Evolutionary conservation across 495 filamentous ascomycete genomes (phyloP).

Genomic region (Cercophora newfieldiana): DNA sequence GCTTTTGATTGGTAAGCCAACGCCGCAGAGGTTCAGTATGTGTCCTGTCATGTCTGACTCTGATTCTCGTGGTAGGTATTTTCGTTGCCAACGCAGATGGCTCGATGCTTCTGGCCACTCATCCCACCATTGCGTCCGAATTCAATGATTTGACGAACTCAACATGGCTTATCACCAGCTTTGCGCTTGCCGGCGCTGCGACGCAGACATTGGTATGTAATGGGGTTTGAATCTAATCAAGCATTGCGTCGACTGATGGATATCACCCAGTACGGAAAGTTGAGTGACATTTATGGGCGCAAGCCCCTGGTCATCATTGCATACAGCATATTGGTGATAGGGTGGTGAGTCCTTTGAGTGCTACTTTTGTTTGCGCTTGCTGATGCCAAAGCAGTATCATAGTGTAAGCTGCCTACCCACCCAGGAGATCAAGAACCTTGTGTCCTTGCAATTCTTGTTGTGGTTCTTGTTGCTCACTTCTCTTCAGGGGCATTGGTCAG

Average conservation of each 20-base stretch:
- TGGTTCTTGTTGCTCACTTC: background rate
- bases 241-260: background rate
- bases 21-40: background rate
- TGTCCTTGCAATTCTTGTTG: too few relatives aligned
- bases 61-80: constrained; percentile 46
- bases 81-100: constrained; percentile 65
- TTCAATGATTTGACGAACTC: constrained; percentile 60
- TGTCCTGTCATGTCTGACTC: background rate
- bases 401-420: too few relatives aligned
- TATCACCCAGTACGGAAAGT: constrained; percentile 46
- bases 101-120: constrained; percentile 63
- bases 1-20: constrained; percentile 31
- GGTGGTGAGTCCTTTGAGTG: constrained; percentile 36
- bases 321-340: constrained; percentile 46
- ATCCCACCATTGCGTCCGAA: constrained; percentile 64
- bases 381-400: constrained; percentile 29
- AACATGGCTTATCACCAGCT: constrained; percentile 68
- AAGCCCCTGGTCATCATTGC: constrained; percentile 42
- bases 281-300: constrained; percentile 53
- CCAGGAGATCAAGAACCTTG: too few relatives aligned
- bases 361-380: background rate
- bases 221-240: background rate
- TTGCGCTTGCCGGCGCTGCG: constrained; percentile 58
- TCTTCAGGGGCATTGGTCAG: constrained; percentile 49
- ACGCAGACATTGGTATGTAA: constrained; percentile 54